Conservation (phyloP, 106 monocot species). For the Acorus gramineus region DNA sequence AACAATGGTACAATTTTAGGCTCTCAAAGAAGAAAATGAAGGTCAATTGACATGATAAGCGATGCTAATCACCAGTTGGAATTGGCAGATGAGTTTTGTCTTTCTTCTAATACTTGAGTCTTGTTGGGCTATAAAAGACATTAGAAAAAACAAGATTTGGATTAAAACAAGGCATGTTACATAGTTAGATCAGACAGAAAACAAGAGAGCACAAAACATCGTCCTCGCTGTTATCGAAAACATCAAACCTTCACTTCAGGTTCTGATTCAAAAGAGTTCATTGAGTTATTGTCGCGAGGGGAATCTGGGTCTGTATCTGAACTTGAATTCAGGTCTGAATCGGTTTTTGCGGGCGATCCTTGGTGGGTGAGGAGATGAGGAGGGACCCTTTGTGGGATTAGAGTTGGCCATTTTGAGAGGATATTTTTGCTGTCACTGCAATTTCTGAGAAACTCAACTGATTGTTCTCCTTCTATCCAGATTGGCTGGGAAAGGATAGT, state of each 20-base stretch:
- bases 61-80: constrained; percentile 5
- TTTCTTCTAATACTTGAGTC: constrained; percentile 4
- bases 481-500: constrained; percentile 29
- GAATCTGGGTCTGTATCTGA: constrained; percentile 4
- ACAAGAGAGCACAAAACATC: too few relatives aligned
- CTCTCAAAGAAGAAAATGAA: neutral
- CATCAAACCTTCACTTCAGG: constrained; percentile 18
- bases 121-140: neutral
- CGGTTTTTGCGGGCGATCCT: neutral
- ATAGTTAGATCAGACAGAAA: neutral
- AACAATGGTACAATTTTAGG: too few relatives aligned
- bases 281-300: constrained; percentile 8
- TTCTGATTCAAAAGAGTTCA: constrained; percentile 20
- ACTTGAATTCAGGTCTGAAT: neutral
- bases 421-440: constrained; percentile 5
- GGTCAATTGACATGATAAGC: neutral
- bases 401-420: constrained; percentile 1
- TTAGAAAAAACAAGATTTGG: constrained; percentile 14
- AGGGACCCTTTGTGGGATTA: constrained; percentile 27
- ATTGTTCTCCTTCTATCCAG: constrained; percentile 29
- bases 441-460: constrained; percentile 5
- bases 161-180: constrained; percentile 2
- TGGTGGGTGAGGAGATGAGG: constrained; percentile 14
- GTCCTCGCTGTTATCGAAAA: neutral
- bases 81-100: constrained; percentile 6